Base-by-base conservation (phyloP, 2,329 filamentous ascomycete species). In the Cladosporium sp. region DNA sequence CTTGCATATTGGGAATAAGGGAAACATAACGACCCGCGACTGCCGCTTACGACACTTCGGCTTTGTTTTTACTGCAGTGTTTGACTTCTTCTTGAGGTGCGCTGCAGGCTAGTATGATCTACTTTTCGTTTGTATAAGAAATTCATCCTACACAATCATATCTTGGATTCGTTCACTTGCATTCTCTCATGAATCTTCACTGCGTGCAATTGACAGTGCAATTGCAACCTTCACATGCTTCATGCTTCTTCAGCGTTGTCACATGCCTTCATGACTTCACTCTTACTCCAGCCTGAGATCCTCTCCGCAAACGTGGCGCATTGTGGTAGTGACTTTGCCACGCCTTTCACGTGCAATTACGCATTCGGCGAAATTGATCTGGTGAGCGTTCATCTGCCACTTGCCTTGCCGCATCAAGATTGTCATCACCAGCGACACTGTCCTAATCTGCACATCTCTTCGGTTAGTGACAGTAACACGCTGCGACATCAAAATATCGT, bases 21-120 rank as follows among this genome's bases (percentile, higher is more conserved):
- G 25, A 30, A 36, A 39, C 39, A 58, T 58, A 46, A 58, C 18
- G 56, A 58, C 32, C 54, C 30, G 28, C n/a, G n/a, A 36, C 32
- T 5, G 54, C 54, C 54, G 54, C 54, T 57, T 34, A 57, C 54
- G 54, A 57, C 54, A 36, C 54, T 57, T 57, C 54, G 54, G 54
- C 54, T 36, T 57, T 28, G 5, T 51, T 53, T 53, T 32, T 30
- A 13, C 28, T 54, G 51, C 30, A 32, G 28, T 14, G 7, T n/a
- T 54, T 32, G 51, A 13, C 26, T 21, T 21, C 4, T 23, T 18
- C 13, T 10, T 10, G 21, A 16, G 46, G 28, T 4, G 8, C 51
- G 7, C 28, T 54, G 26, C 51, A 32, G 26, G 16, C 30, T 54
- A 54, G 51, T 14, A 54, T 54, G 32, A 54, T 54, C 14, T 54